Base-by-base conservation (phyloP, 2,329 filamentous ascomycete genomes). In the Tricladium varicosporioides region DNA sequence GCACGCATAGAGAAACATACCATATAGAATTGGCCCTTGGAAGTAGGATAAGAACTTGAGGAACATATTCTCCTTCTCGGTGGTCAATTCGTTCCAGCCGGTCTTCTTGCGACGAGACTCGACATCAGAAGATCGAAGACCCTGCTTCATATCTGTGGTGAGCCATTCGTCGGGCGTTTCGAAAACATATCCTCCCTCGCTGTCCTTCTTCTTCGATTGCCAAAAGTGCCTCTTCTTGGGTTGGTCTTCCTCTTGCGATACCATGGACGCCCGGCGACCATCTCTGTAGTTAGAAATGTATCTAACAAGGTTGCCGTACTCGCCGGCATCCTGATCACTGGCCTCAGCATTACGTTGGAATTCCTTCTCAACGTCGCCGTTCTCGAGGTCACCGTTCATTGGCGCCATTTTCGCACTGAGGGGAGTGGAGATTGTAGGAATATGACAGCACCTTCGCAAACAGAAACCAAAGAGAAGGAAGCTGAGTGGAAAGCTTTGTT, bases 21-120 rank as follows among this genome's bases (percentile, higher is more conserved):
- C 86, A 75, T 90, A 91, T 62, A 90, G 83, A 78, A 91, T 87
- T 61, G 87, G 87, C 69, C 87, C 87, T 65, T 78, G 84, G 81
- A 91, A 91, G 78, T 87, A 91, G 71, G 83, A 80, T 66, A 91
- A 75, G 76, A 91, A 90, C 76, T 90, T 86, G 71, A 87, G 72
- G 72, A 89, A 80, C 77, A 89, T 76, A 77, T 89, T 90, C 75
- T 86, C 84, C 79, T 89, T 89, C 77, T 90, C 87, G 32, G 85
- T 83, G 31, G 80, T 78, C 71, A 91, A 78, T 72, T 91, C 87
- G 76, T 90, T 91, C 77, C 75, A 89, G 60, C 87, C 87, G 64
- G 78, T 80, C 67, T 80, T 80, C 76, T 83, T 88, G 65, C 87
- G 80, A 67, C 87, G 82, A 51, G 69, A 68, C 68, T 89, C 86